Percentiles rank a stretch among this genome's conserved stretches.
phyloP scores from a whole-genome alignment of 1,139 yeast genomes.

The Sugiyamaella xylanicola region DNA sequence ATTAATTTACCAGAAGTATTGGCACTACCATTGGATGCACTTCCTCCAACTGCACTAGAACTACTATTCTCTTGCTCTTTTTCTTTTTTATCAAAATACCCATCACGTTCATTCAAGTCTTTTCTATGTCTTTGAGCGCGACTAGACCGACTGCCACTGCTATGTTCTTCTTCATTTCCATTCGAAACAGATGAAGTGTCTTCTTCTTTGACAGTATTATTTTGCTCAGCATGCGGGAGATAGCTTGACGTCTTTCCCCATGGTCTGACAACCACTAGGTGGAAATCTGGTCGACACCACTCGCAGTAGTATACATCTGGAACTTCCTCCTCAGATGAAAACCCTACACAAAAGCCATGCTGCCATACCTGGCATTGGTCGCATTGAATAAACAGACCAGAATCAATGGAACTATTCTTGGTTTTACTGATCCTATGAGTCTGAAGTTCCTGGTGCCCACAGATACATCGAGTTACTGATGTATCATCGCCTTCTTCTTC shows the following conservation, averaged over 20 bases:
- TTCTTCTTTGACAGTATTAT: slow-evolving; percentile 13
- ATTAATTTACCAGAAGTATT: neutral
- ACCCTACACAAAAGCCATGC: slow-evolving; percentile 94
- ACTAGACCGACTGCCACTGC: slow-evolving; percentile 13
- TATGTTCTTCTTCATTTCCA: slow-evolving; percentile 12
- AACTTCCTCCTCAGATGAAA: slow-evolving; percentile 67
- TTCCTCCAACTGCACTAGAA: neutral
- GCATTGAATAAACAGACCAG: slow-evolving; percentile 84
- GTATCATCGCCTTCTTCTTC: slow-evolving; percentile 8
- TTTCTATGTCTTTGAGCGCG: slow-evolving; percentile 17
- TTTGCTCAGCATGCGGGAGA: slow-evolving; percentile 43
- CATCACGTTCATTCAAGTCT: slow-evolving; percentile 16
- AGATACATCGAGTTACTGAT: slow-evolving; percentile 77
- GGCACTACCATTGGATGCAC: neutral
- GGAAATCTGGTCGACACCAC: slow-evolving; percentile 80
- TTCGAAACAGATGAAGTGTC: slow-evolving; percentile 12
- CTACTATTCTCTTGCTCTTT: slow-evolving; percentile 1
- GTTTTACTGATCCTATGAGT: slow-evolving; percentile 45
- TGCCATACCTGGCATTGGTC: slow-evolving; percentile 96
- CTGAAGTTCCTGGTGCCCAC: slow-evolving; percentile 74
- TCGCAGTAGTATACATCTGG: slow-evolving; percentile 97
- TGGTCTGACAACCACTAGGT: slow-evolving; percentile 55
- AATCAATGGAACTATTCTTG: slow-evolving; percentile 64
- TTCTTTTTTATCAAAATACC: slow-evolving; percentile 10
- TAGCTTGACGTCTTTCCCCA: slow-evolving; percentile 50